A percentile compares a stretch with the other conserved stretches of the same genome.
Evolutionary conservation across 441 rosid genomes (phyloP).

Genomic region (Corymbia citriodora): DNA sequence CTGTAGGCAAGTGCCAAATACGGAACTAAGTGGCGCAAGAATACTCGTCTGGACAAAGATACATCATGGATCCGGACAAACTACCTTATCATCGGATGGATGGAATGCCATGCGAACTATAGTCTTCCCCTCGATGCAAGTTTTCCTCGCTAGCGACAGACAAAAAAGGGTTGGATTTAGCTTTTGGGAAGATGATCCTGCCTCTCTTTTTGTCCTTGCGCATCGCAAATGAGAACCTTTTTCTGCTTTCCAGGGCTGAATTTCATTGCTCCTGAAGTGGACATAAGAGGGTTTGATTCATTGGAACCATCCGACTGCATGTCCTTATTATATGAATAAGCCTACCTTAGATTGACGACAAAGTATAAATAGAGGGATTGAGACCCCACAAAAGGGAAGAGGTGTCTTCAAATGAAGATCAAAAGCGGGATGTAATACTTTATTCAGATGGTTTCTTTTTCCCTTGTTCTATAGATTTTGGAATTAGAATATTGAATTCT

Average conservation of each 20-base stretch:
- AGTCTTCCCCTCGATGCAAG: not conserved
- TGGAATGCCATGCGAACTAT: not conserved
- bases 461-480: not conserved
- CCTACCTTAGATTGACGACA: not conserved
- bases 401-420: not conserved
- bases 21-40: not conserved
- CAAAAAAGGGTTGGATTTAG: not conserved
- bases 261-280: not conserved
- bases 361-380: not conserved
- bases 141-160: not conserved
- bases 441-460: not conserved
- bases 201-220: not conserved
- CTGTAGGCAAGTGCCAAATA: not conserved
- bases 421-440: not conserved
- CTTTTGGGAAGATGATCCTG: not conserved
- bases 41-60: not conserved
- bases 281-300: not conserved
- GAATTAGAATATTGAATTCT: not conserved
- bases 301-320: not conserved
- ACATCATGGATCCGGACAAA: not conserved
- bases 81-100: not conserved
- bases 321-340: not conserved
- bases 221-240: not conserved
- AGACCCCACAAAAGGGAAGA: not conserved
- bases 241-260: not conserved